Evolutionary conservation across 2,329 filamentous ascomycete species (phyloP).

Genomic region (Trichoderma koningiopsis): DNA sequence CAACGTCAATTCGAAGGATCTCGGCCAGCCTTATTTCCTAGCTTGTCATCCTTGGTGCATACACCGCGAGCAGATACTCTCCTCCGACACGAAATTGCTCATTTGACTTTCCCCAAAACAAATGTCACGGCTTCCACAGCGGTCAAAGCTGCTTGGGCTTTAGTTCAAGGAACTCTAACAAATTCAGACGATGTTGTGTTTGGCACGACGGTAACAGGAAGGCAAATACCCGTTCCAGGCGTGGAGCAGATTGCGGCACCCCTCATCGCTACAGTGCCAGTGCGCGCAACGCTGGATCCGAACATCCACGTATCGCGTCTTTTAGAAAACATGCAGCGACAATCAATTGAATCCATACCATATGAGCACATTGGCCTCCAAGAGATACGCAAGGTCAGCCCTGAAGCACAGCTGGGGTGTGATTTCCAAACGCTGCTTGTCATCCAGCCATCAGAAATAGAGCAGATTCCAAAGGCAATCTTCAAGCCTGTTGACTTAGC

Average conservation of each 20-base stretch:
- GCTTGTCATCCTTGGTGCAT: background rate
- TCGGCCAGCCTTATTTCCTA: background rate
- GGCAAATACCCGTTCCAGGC: background rate
- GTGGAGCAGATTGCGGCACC: background rate
- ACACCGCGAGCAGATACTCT: background rate
- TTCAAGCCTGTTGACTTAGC: background rate
- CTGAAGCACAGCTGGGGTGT: background rate
- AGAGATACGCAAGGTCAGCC: background rate
- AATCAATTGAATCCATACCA: background rate
- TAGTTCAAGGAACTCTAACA: slow-evolving; percentile 52
- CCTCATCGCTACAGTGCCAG: background rate
- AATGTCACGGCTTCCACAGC: slow-evolving; percentile 23
- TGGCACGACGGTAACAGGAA: slow-evolving; percentile 41
- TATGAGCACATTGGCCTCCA: background rate
- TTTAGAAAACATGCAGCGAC: background rate
- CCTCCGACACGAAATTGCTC: background rate
- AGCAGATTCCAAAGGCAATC: background rate
- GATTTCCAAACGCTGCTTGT: background rate
- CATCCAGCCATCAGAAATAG: background rate
- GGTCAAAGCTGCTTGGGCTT: slow-evolving; percentile 49
- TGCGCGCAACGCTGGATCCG: background rate
- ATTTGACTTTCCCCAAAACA: background rate
- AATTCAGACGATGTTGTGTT: slow-evolving; percentile 45
- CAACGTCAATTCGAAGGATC: background rate
- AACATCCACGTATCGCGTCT: background rate